Percentiles rank a stretch among this genome's conserved stretches.
Evolutionary conservation across 1,284 basidiomycete genomes (phyloP).

Genomic region (Leucoagaricus sp.): DNA sequence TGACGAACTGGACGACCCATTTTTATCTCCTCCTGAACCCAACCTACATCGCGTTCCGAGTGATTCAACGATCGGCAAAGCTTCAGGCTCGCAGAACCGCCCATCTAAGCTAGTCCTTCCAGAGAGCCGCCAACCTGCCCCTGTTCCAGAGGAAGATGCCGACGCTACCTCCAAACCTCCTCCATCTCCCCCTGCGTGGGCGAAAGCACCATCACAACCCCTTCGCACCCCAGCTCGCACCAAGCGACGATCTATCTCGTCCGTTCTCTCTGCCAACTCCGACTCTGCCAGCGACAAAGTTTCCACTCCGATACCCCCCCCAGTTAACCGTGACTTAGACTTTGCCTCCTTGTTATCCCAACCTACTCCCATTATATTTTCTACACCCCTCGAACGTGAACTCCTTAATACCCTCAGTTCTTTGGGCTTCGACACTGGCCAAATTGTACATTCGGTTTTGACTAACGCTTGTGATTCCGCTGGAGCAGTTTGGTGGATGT

Average conservation of each 20-base stretch:
- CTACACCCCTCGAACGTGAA: conserved; percentile 79
- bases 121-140: conserved; percentile 35
- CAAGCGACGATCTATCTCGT: conserved; percentile 92
- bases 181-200: conserved; percentile 30
- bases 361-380: conserved; percentile 81
- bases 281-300: conserved; percentile 53
- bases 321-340: conserved; percentile 47
- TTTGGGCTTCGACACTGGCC: conserved; percentile 91
- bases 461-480: conserved; percentile 92
- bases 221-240: conserved; percentile 91
- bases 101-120: conserved; percentile 32
- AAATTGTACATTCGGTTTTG: conserved; percentile 91
- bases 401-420: conserved; percentile 75
- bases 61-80: conserved; percentile 52
- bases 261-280: conserved; percentile 65
- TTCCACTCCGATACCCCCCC: conserved; percentile 39
- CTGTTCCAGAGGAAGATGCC: conserved; percentile 49
- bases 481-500: conserved; percentile 96
- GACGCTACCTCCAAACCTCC: conserved; percentile 6
- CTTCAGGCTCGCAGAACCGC: conserved; percentile 32
- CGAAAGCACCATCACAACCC: conserved; percentile 55
- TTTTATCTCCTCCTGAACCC: conserved; percentile 25
- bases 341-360: conserved; percentile 74
- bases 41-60: conserved; percentile 49
- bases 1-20: conserved; percentile 46